These are phyloP conservation scores for Penicillium paneum DNA, from an alignment of 2,329 filamentous ascomycete species.

Conservation along the genomic window DNA sequence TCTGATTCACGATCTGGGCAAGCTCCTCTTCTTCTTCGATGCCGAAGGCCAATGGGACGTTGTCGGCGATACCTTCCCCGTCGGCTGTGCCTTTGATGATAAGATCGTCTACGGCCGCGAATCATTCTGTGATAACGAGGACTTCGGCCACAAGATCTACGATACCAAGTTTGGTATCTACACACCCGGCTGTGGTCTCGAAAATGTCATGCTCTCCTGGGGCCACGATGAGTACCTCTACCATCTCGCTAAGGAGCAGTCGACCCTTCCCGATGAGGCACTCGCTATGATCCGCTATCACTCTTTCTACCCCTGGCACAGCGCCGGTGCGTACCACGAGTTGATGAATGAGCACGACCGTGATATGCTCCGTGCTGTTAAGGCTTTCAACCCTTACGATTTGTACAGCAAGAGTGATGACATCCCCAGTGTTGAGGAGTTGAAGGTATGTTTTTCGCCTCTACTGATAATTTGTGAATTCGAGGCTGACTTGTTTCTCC, in stretches of 20 bases:
- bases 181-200: slow-evolving; percentile 70
- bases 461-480: neutral
- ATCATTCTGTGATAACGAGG: slow-evolving; percentile 72
- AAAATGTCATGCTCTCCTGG: slow-evolving; percentile 88
- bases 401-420: slow-evolving; percentile 88
- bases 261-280: slow-evolving; percentile 71
- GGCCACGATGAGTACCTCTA: slow-evolving; percentile 61
- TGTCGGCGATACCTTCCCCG: slow-evolving; percentile 61
- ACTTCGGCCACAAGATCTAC: slow-evolving; percentile 68
- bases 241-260: slow-evolving; percentile 80
- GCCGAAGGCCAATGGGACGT: slow-evolving; percentile 92
- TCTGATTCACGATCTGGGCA: slow-evolving; percentile 48
- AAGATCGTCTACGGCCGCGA: slow-evolving; percentile 76
- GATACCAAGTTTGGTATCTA: slow-evolving; percentile 77
- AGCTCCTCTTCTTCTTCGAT: slow-evolving; percentile 55
- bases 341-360: slow-evolving; percentile 82
- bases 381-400: slow-evolving; percentile 88
- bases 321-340: slow-evolving; percentile 71
- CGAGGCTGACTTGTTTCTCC: neutral
- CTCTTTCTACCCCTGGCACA: slow-evolving; percentile 91
- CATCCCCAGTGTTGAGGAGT: slow-evolving; percentile 68
- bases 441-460: slow-evolving; percentile 51
- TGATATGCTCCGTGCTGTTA: slow-evolving; percentile 74
- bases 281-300: slow-evolving; percentile 93
- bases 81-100: slow-evolving; percentile 55